Conservation (phyloP, 148 eudicot genomes). For the Silene latifolia region DNA sequence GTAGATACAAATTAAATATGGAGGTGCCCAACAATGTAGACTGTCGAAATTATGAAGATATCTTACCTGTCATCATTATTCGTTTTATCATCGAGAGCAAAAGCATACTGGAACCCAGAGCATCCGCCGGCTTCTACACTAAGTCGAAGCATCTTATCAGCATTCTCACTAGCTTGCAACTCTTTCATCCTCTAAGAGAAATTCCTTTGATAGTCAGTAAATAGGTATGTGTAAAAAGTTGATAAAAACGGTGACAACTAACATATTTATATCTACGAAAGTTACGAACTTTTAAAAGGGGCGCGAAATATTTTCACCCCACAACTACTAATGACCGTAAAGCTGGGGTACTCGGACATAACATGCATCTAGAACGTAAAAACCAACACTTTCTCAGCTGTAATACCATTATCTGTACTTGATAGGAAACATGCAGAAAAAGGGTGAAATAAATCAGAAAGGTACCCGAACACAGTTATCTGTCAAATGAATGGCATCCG, state of each 20-base stretch:
- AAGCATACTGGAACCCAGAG: constrained; percentile 94
- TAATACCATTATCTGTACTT: no score
- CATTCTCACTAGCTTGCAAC: constrained; percentile 65
- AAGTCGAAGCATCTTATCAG: constrained; percentile 70
- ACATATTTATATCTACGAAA: no score
- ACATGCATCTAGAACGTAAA: no score
- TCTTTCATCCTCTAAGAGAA: constrained; percentile 75
- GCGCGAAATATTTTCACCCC: no score
- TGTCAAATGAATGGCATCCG: constrained; percentile 58
- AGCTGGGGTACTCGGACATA: no score
- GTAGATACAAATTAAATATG: neutral
- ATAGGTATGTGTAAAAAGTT: neutral
- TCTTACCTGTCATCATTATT: constrained; percentile 69
- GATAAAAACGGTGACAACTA: neutral
- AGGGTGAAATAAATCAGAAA: constrained; percentile 1
- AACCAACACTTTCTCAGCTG: no score
- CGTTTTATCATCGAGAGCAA: constrained; percentile 67
- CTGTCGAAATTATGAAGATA: neutral
- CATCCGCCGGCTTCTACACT: constrained; percentile 99
- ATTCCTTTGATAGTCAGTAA: constrained; percentile 20
- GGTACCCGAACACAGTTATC: constrained; percentile 68
- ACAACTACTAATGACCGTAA: neutral
- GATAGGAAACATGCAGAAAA: no score
- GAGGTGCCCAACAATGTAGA: neutral
- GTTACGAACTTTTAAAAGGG: neutral